Evolutionary conservation across 2,329 filamentous ascomycete species (phyloP).

Genomic region (Pseudocercospora macadamiae): DNA sequence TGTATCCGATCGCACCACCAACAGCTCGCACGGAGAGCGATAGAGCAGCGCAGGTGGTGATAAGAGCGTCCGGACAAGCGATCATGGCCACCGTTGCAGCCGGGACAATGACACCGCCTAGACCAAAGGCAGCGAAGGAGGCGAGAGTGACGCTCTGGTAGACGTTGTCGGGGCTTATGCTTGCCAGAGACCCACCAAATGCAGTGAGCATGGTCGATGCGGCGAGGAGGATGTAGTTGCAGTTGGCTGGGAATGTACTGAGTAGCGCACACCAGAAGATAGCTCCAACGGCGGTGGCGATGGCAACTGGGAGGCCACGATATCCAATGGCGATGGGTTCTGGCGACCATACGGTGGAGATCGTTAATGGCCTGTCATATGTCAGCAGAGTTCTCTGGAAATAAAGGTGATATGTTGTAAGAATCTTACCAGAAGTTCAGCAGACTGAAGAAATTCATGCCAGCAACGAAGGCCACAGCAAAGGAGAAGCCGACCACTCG

Average conservation of each 20-base stretch:
- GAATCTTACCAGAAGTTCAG: slow-evolving; percentile 64
- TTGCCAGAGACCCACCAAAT: slow-evolving; percentile 52
- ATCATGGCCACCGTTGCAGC: slow-evolving; percentile 38
- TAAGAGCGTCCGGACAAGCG: slow-evolving; percentile 35
- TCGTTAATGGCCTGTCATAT: slow-evolving; percentile 65
- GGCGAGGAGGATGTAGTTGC: slow-evolving; percentile 55
- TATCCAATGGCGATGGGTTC: slow-evolving; percentile 63
- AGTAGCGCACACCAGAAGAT: slow-evolving; percentile 47
- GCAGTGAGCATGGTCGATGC: slow-evolving; percentile 27
- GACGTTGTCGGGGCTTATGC: slow-evolving; percentile 59
- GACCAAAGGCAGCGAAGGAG: slow-evolving; percentile 41
- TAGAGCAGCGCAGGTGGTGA: slow-evolving; percentile 35
- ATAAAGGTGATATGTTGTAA: too few species aligned
- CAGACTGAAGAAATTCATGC: slow-evolving; percentile 42
- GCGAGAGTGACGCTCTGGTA: slow-evolving; percentile 26
- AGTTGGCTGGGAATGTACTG: neutral
- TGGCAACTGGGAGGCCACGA: slow-evolving; percentile 64
- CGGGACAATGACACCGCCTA: slow-evolving; percentile 40
- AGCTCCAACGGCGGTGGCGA: slow-evolving; percentile 61
- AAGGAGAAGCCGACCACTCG: slow-evolving; percentile 39
- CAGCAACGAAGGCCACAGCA: slow-evolving; percentile 42
- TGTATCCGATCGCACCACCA: slow-evolving; percentile 35
- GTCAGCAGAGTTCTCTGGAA: too few species aligned
- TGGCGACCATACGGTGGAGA: slow-evolving; percentile 66
- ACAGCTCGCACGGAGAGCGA: slow-evolving; percentile 37